Base-by-base conservation (phyloP, 2,329 filamentous ascomycete genomes). In the Rhinocladiella similis region DNA sequence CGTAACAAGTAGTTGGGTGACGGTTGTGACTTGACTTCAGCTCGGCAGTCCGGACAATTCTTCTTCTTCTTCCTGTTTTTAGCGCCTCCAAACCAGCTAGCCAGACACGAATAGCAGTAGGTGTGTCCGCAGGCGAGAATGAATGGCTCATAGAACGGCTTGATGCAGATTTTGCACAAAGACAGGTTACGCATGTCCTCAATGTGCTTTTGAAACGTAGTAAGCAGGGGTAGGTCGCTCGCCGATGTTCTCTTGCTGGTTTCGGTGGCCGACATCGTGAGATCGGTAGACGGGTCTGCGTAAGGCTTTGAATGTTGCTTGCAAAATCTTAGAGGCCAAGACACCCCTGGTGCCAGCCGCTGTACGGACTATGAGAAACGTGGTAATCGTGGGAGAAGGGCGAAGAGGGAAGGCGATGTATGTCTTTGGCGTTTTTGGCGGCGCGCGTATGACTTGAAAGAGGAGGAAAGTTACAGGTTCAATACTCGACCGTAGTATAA, bases 91-190 rank as follows among this genome's bases (percentile, higher is more conserved):
- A 73, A 72, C 70, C 65, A 72, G 58, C 63, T 72, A 36, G 69
- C 69, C 29, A 74, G 60, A 56, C 71, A 73, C 66, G 80, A 83
- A 68, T 89, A 89, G 73, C 86, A 89, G 70, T 87, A 89, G 5
- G 86, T 88, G 69, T 89, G 86, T 3, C 86, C 86, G 65, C 86
- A 89, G 5, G 77, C 77, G 50, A 88, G 78, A 16, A 83, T 86
- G 71, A 84, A 89, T 1, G 86, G 86, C 69, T 89, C 85, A 71
- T 88, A 88, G 48, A 89, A 78, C 47, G 86, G 79, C 53, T 83
- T 80, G 63, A 87, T 82, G 70, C 86, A 89, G 60, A 89, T 85
- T 61, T 85, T 84, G 73, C 86, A 89, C 55, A 83, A 85, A 64
- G 87, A 74, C 29, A 86, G 76, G 27, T 72, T 73, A 62, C 84